Percentiles rank a stretch among this genome's conserved stretches.
These are phyloP conservation scores for Naumovozyma castellii DNA, from an alignment of 805 yeast species.

Conservation along the genomic window DNA sequence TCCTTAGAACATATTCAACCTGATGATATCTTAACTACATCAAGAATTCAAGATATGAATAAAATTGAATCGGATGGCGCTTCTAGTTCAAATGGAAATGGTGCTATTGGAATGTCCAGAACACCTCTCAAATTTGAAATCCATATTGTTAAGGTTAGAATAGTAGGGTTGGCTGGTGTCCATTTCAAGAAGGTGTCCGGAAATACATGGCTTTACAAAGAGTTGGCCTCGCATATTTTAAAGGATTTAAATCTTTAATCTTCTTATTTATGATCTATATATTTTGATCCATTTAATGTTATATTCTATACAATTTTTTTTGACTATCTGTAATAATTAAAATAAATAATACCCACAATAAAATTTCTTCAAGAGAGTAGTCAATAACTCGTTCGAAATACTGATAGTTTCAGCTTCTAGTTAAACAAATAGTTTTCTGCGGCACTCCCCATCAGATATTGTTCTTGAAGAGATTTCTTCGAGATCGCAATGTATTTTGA, in stretches of 20 bases:
- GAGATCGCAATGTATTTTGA: too few relatives aligned
- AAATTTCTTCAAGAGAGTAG: too few relatives aligned
- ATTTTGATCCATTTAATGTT: neutral
- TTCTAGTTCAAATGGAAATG: conserved; percentile 12
- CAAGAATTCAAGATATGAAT: conserved; percentile 55
- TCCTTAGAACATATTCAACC: conserved; percentile 24
- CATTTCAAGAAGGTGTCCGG: conserved; percentile 91
- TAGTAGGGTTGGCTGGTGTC: conserved; percentile 83
- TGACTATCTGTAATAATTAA: too few relatives aligned
- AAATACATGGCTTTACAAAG: conserved; percentile 90
- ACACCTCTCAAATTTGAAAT: conserved; percentile 82
- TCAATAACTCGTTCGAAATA: too few relatives aligned
- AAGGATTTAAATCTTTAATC: conserved; percentile 48
- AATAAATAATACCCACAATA: too few relatives aligned
- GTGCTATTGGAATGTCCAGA: conserved; percentile 23
- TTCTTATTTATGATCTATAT: too few relatives aligned
- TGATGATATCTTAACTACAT: conserved; percentile 36
- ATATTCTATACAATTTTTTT: neutral
- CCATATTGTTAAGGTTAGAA: conserved; percentile 83
- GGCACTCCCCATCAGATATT: too few relatives aligned
- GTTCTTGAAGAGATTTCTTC: too few relatives aligned
- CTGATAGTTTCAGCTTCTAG: too few relatives aligned
- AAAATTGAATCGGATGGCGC: conserved; percentile 35
- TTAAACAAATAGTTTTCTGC: too few relatives aligned
- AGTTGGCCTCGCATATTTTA: conserved; percentile 77